Conservation (phyloP, 2,329 filamentous ascomycete genomes). For the Talaromyces amestolkiae region DNA sequence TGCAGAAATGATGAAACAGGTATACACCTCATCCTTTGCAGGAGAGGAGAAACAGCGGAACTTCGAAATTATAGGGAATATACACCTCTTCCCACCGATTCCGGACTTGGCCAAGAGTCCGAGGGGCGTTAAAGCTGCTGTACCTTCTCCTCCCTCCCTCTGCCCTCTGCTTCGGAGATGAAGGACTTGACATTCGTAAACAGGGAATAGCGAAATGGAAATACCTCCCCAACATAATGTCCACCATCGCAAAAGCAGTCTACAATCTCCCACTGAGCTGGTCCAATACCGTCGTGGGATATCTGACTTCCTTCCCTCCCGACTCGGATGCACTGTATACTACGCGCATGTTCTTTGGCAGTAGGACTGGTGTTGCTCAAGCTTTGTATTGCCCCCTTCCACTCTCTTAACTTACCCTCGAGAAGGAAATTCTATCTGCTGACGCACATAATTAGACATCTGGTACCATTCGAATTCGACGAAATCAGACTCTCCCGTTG, state of each 20-base stretch:
- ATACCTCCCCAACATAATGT: constrained; percentile 12
- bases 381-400: constrained; percentile 6
- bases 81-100: constrained; percentile 19
- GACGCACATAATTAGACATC: background rate
- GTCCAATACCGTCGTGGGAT: constrained; percentile 5
- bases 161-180: too few relatives aligned
- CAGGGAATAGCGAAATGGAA: constrained; percentile 13
- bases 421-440: background rate
- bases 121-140: constrained; percentile 11
- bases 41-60: background rate
- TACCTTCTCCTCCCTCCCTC: background rate
- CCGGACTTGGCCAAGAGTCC: constrained; percentile 18
- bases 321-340: constrained; percentile 12
- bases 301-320: constrained; percentile 13
- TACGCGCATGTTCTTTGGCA: constrained; percentile 10
- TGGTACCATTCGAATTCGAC: constrained; percentile 11
- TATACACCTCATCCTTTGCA: background rate
- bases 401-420: too few relatives aligned
- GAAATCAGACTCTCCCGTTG: constrained; percentile 14
- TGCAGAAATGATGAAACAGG: constrained; percentile 17
- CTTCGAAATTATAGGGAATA: constrained; percentile 12
- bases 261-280: constrained; percentile 9
- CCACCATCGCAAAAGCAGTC: constrained; percentile 6
- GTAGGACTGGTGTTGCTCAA: constrained; percentile 16
- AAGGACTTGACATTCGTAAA: background rate